Percentiles rank a stretch among this genome's conserved stretches.
Conservation (phyloP, 1,284 basidiomycete genomes). For the Dichomitus squalens region DNA sequence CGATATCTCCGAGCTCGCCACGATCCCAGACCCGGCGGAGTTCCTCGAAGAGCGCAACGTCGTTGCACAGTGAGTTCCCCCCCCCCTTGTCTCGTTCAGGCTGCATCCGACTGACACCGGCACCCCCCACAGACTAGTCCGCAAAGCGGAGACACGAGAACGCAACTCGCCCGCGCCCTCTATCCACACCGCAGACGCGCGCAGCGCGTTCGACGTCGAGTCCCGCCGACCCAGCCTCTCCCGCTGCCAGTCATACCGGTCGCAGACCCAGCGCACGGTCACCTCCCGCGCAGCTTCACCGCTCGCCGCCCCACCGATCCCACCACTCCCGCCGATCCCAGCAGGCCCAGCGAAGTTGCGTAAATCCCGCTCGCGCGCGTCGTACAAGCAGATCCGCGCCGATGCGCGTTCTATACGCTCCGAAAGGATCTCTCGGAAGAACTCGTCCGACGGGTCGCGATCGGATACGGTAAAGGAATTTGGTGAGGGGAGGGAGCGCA, state of each 20-base stretch:
- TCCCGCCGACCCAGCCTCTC: constrained; percentile 1
- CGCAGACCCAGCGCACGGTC: neutral
- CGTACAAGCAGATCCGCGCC: neutral
- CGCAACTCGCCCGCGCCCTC: constrained; percentile 6
- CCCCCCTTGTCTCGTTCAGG: neutral
- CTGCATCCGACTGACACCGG: neutral
- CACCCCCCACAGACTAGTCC: constrained; percentile 1
- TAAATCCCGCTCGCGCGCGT: neutral
- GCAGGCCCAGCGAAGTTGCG: neutral
- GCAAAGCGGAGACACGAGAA: constrained; percentile 7
- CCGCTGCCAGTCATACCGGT: constrained; percentile 5
- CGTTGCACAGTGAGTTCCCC: constrained; percentile 4
- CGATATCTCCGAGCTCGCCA: constrained; percentile 5
- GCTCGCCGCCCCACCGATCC: neutral
- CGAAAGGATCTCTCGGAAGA: neutral
- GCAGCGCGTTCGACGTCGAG: neutral
- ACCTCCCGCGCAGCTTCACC: neutral
- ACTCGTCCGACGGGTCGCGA: neutral
- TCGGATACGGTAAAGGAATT: neutral
- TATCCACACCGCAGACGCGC: neutral
- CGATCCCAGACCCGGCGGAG: constrained; percentile 1
- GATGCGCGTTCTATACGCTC: neutral
- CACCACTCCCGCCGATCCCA: neutral
- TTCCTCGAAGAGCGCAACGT: constrained; percentile 12
- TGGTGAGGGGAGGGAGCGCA: neutral